Base-by-base conservation (phyloP, 1,139 yeast genomes). In the Blastobotrys persicus region DNA sequence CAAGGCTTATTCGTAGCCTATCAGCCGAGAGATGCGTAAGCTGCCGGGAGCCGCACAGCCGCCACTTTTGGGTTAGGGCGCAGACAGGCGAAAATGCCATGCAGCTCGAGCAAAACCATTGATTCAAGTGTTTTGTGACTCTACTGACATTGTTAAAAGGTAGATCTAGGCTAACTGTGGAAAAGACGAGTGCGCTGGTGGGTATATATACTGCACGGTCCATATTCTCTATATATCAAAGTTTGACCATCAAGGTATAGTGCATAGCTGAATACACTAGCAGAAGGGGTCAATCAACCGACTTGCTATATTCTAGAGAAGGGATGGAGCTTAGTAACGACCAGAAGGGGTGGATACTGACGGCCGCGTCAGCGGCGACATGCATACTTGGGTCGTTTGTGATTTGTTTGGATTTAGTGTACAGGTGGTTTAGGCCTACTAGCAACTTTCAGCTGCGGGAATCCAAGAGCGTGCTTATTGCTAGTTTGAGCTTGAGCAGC, bases 401-500 rank as follows among this genome's bases (percentile, higher is more conserved):
- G 37, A 77, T 83, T n/a, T 81, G 68, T 53, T 53, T 49, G 11
- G 66, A 62, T 37, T 83, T 1, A 59, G 54, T 46, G 55, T 48
- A 47, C 39, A 18, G 28, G 28, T 37, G 17, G 11, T 37, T 37
- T 14, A 7, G 14, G 28, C 41, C 41, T 9, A 6, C 11, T 3
- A 37, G 41, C 28, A 47, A 52, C 14, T 81, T 85, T 61, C 71
- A 76, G 42, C 74, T 87, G 45, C 75, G 79, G 52, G 78, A 80
- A 50, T 84, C 83, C 61, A 80, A 80, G 52, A 61, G 66, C 4
- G 85, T 87, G 59, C 70, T 87, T 55, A 79, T 83, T 32, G 80
- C 80, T 7, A 80, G 88, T 4, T 72, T 88, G 44, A 77, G 88
- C 1, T 70, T 89, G 46, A 83, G 92, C 55, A 75, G 92, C 0